Conservation (phyloP, 179 eudicot species). For the Pouteria campechiana region DNA sequence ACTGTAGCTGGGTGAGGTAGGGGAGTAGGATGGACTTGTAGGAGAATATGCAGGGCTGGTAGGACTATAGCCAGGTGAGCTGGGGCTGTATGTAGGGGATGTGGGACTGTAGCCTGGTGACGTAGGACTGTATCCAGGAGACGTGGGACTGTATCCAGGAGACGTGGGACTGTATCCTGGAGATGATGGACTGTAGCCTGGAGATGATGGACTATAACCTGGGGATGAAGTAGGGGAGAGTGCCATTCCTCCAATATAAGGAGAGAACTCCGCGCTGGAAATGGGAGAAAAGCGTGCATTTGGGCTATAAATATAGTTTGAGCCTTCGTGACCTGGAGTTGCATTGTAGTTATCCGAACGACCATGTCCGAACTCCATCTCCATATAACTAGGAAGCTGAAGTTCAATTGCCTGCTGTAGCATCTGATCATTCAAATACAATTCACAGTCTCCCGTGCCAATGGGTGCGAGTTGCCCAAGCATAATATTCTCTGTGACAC, state of each 20-base stretch:
- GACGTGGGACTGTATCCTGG: conserved; percentile 77
- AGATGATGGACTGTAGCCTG: conserved; percentile 67
- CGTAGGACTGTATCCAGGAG: conserved; percentile 76
- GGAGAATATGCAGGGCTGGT: conserved; percentile 85
- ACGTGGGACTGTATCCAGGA: conserved; percentile 78
- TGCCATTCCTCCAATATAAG: conserved; percentile 63
- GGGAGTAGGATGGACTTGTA: conserved; percentile 74
- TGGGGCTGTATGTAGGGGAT: conserved; percentile 74
- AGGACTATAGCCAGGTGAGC: conserved; percentile 64
- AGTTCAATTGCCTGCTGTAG: conserved; percentile 84
- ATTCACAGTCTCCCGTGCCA: conserved; percentile 86
- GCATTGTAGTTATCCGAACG: conserved; percentile 66
- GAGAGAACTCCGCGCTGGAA: conserved; percentile 73
- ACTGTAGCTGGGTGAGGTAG: conserved; percentile 77
- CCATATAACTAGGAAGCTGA: conserved; percentile 82
- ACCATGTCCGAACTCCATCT: conserved; percentile 79
- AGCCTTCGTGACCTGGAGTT: conserved; percentile 87
- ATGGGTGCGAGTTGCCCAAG: conserved; percentile 97
- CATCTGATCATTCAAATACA: conserved; percentile 82
- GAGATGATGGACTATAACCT: conserved; percentile 68
- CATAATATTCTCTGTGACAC: conserved; percentile 97
- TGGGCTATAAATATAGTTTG: conserved; percentile 65
- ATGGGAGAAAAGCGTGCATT: conserved; percentile 55
- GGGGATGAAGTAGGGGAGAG: conserved; percentile 72
- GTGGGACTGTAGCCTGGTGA: conserved; percentile 79